Percentiles rank a stretch among this genome's conserved stretches.
Conservation (phyloP, 2,329 filamentous ascomycete genomes). For the Fusarium chaquense region DNA sequence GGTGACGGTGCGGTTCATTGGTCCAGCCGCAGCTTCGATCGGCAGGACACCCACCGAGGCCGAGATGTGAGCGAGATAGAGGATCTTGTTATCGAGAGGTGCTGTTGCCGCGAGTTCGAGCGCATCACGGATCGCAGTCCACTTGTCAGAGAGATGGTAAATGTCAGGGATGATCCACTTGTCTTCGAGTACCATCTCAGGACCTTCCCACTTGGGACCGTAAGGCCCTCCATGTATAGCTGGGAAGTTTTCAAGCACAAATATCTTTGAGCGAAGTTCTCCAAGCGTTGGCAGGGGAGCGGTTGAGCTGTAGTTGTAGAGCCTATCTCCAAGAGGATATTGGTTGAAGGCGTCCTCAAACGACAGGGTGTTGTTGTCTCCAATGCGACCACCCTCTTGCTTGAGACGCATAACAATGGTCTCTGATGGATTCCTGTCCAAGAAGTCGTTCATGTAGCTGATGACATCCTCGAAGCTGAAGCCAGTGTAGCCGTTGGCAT, state of each 20-base stretch:
- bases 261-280: slow-evolving; percentile 58
- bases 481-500: slow-evolving; percentile 60
- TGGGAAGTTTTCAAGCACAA: slow-evolving; percentile 63
- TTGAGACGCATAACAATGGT: slow-evolving; percentile 64
- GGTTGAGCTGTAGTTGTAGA: slow-evolving; percentile 52
- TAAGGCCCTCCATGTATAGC: slow-evolving; percentile 50
- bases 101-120: slow-evolving; percentile 54
- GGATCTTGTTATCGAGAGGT: slow-evolving; percentile 50
- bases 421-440: slow-evolving; percentile 59
- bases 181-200: slow-evolving; percentile 61
- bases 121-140: slow-evolving; percentile 57
- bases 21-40: slow-evolving; percentile 63
- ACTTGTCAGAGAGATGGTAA: slow-evolving; percentile 60
- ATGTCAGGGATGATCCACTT: slow-evolving; percentile 59
- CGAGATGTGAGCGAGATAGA: slow-evolving; percentile 62
- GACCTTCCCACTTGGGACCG: slow-evolving; percentile 60
- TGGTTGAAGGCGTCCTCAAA: slow-evolving; percentile 61
- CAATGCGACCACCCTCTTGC: slow-evolving; percentile 58
- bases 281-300: slow-evolving; percentile 59
- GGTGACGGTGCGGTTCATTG: slow-evolving; percentile 55
- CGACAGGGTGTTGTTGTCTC: slow-evolving; percentile 51
- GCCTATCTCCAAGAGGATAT: slow-evolving; percentile 54
- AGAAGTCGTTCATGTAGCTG: slow-evolving; percentile 58
- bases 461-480: slow-evolving; percentile 59
- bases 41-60: slow-evolving; percentile 62